Percentiles rank a stretch among this genome's conserved stretches.
These are phyloP conservation scores for Russula earlei DNA, from an alignment of 768 basidiomycete genomes.

Conservation along the genomic window DNA sequence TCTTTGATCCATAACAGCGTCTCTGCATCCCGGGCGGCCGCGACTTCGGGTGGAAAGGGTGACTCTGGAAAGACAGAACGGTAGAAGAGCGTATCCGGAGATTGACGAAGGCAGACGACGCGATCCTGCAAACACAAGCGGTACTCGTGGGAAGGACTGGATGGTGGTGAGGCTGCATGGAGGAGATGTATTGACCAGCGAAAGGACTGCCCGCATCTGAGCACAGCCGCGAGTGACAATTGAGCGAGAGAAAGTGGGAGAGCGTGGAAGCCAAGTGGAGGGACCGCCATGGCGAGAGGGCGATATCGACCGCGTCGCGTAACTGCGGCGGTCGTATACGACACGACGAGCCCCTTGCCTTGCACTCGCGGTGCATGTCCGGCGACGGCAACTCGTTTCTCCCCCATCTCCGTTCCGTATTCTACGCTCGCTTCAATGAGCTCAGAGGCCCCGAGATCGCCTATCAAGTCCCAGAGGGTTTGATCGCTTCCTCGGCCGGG, in stretches of 20 bases:
- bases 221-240: slow-evolving; percentile 65
- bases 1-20: slow-evolving; percentile 68
- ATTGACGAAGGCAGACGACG: slow-evolving; percentile 75
- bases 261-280: slow-evolving; percentile 40
- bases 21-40: slow-evolving; percentile 42
- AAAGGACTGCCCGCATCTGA: slow-evolving; percentile 81
- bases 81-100: slow-evolving; percentile 54
- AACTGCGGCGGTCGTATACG: too few relatives aligned
- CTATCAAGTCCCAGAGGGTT: slow-evolving; percentile 89
- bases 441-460: slow-evolving; percentile 80
- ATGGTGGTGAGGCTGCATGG: slow-evolving; percentile 15
- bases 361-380: too few relatives aligned
- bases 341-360: too few relatives aligned
- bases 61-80: slow-evolving; percentile 52
- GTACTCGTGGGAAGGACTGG: slow-evolving; percentile 47
- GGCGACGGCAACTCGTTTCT: slow-evolving; percentile 59
- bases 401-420: slow-evolving; percentile 75
- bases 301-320: too few relatives aligned
- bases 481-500: slow-evolving; percentile 43
- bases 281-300: not conserved
- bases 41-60: slow-evolving; percentile 27
- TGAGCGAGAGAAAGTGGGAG: slow-evolving; percentile 57
- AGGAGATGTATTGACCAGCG: slow-evolving; percentile 60
- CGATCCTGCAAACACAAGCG: slow-evolving; percentile 73
- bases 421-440: slow-evolving; percentile 90